Percentiles rank a stretch among this genome's conserved stretches.
Evolutionary conservation across 2,329 filamentous ascomycete species (phyloP).

Genomic region (Diaporthe vexans): DNA sequence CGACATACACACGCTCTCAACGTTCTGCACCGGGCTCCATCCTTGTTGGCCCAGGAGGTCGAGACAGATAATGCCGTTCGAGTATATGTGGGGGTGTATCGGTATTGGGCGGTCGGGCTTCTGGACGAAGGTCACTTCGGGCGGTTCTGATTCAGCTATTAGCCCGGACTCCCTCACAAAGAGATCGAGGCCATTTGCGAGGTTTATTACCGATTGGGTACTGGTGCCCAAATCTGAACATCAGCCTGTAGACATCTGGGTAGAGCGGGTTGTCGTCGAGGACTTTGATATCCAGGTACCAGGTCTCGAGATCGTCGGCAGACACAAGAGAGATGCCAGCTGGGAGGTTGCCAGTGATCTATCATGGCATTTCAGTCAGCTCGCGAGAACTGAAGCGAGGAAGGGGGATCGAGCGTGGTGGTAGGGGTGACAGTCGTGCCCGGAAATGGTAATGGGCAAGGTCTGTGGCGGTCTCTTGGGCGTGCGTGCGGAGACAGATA

Average conservation of each 20-base stretch:
- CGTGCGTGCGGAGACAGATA: not conserved
- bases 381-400: not conserved
- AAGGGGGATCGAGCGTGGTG: not conserved
- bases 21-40: constrained; percentile 97
- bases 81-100: constrained; percentile 98
- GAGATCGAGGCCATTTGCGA: not conserved
- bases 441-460: not conserved
- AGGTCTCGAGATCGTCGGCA: constrained; percentile 87
- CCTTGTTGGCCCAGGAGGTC: constrained; percentile 90
- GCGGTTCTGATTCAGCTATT: constrained; percentile 75
- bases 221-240: constrained; percentile 84
- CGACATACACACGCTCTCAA: constrained; percentile 97
- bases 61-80: constrained; percentile 98
- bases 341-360: constrained; percentile 71
- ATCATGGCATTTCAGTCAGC: constrained; percentile 29
- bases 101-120: constrained; percentile 79
- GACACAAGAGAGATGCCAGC: constrained; percentile 84
- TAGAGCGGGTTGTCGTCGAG: constrained; percentile 94
- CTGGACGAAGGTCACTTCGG: constrained; percentile 90
- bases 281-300: constrained; percentile 92
- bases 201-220: constrained; percentile 88
- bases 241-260: constrained; percentile 81
- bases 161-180: constrained; percentile 8
- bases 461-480: not conserved
- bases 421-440: constrained; percentile 6